Base-by-base conservation (phyloP, 2,329 filamentous ascomycete species). In the Celoporthe dispersa region DNA sequence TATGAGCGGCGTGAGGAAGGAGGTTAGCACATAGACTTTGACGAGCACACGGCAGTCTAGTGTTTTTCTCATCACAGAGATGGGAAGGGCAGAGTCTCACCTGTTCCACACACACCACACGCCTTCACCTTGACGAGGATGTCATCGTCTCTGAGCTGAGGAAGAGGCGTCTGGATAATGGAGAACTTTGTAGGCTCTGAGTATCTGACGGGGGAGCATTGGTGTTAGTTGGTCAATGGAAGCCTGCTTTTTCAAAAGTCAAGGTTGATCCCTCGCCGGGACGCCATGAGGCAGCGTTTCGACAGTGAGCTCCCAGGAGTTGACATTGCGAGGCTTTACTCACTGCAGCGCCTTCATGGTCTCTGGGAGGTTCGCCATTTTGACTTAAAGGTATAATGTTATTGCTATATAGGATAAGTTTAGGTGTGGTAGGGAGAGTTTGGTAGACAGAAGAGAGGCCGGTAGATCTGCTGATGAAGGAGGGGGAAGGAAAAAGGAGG, bases 91-190 rank as follows among this genome's bases (percentile, higher is more conserved):
- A 78, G 80, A 16, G n/a, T n/a, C 77, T 81, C 76, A 79, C 86
- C 85, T 73, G 85, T 87, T 73, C 86, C 86, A 74, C 88, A 90
- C 72, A 90, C 87, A 82, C 88, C 88, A 74, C 87, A 90, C 68
- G 87, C 89, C 80, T 91, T 90, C 76, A 91, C 89, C 80, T 91
- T 89, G 80, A 91, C 84, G 75, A 90, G 80, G 73, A 90, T 82
- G 79, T 90, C 88, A 70, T 88, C 85, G 35, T 88, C 83, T 74
- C 87, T 85, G 73, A 90, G 80, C 74, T 82, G 84, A 28, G 89
- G 89, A 8, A 91, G 84, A 73, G 89, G 88, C 48, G 90, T 86
- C 14, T 87, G 81, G 73, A 91, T 88, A 70, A 91, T 84, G 73
- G 83, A 83, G 80, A 86, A 90, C 70, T 86, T 83, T 77, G 88